phyloP scores from a whole-genome alignment of 2,329 filamentous ascomycete species.

The Aspergillus luchuensis region DNA sequence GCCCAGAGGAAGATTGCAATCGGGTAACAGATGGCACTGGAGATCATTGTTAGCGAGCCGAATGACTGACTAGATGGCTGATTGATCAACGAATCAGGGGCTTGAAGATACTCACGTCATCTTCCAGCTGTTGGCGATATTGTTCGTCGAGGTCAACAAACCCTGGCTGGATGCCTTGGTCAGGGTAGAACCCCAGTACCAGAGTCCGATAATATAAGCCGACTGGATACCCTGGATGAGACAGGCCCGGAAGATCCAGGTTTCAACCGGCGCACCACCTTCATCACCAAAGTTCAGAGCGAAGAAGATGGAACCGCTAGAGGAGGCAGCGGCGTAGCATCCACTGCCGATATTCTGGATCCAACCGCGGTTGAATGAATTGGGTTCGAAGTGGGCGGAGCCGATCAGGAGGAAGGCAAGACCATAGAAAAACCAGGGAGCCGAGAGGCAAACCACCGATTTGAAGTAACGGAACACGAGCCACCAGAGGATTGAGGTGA shows the following conservation, averaged over 20 bases:
- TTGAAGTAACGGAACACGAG: slow-evolving; percentile 59
- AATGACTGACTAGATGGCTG: too few relatives aligned
- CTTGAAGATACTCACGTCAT: slow-evolving; percentile 33
- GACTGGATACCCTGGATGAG: slow-evolving; percentile 67
- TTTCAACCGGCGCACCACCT: slow-evolving; percentile 61
- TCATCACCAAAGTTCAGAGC: slow-evolving; percentile 67
- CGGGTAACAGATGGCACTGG: slow-evolving; percentile 56
- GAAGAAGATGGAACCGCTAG: slow-evolving; percentile 65
- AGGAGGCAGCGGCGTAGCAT: slow-evolving; percentile 62
- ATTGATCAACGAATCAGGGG: slow-evolving; percentile 16
- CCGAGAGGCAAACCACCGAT: slow-evolving; percentile 57
- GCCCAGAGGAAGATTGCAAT: slow-evolving; percentile 58
- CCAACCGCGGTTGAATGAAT: slow-evolving; percentile 48
- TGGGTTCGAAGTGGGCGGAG: slow-evolving; percentile 55
- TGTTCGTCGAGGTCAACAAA: slow-evolving; percentile 35
- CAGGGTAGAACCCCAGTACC: slow-evolving; percentile 65
- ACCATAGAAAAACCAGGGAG: slow-evolving; percentile 65
- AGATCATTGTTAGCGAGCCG: slow-evolving; percentile 20
- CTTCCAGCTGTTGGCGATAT: slow-evolving; percentile 44
- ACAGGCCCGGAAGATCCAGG: slow-evolving; percentile 67
- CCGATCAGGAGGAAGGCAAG: slow-evolving; percentile 64
- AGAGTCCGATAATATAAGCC: slow-evolving; percentile 63
- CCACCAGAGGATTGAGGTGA: slow-evolving; percentile 63
- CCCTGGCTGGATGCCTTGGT: slow-evolving; percentile 48
- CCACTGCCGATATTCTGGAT: slow-evolving; percentile 63